A percentile compares a stretch with the other conserved stretches of the same genome.
Evolutionary conservation across 2,329 filamentous ascomycete genomes (phyloP).

Genomic region (Thelonectria rubi): DNA sequence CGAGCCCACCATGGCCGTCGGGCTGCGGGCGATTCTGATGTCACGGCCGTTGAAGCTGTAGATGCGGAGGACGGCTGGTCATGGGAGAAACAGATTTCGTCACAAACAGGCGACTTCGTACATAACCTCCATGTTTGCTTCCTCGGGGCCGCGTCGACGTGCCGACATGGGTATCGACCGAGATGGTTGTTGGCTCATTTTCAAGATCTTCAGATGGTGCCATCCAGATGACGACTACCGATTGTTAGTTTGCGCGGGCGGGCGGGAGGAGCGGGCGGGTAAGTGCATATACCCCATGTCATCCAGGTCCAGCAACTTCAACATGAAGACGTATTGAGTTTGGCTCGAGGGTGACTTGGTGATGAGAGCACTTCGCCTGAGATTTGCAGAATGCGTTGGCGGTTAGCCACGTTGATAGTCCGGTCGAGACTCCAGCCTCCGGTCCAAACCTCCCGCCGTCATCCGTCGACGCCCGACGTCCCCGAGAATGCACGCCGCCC

Average conservation of each 20-base stretch:
- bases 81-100: constrained; percentile 2
- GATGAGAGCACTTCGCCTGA: neutral
- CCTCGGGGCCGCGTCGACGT: neutral
- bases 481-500: neutral
- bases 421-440: neutral
- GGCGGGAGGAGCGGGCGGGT: constrained; percentile 21
- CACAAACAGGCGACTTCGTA: constrained; percentile 6
- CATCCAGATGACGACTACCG: constrained; percentile 13
- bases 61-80: constrained; percentile 8
- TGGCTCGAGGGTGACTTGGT: constrained; percentile 6
- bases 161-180: neutral
- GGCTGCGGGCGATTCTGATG: constrained; percentile 23
- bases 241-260: constrained; percentile 5
- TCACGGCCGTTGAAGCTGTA: constrained; percentile 12
- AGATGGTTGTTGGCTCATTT: neutral
- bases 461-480: neutral
- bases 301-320: neutral
- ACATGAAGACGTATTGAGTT: neutral
- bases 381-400: neutral
- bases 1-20: constrained; percentile 26
- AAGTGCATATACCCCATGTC: constrained; percentile 15
- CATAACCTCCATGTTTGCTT: neutral
- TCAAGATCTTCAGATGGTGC: constrained; percentile 3
- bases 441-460: no score
- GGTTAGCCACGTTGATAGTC: constrained; percentile 8